Conservation (phyloP, 1,284 basidiomycete genomes). For the Ganoderma sinense region DNA sequence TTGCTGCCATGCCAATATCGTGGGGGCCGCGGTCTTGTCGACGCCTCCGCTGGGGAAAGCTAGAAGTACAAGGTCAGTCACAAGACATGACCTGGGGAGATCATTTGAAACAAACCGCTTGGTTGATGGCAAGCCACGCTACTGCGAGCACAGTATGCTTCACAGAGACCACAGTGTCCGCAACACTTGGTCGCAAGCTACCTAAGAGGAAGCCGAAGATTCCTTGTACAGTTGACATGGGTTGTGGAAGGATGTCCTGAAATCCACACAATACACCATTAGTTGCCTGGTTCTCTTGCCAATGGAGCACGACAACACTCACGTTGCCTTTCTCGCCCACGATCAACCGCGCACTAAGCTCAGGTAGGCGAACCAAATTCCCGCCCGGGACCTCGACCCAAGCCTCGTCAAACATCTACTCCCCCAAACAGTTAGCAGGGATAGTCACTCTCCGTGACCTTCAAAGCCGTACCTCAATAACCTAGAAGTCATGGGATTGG, state of each 20-base stretch:
- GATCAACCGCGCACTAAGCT: slow-evolving; percentile 73
- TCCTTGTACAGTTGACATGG: slow-evolving; percentile 51
- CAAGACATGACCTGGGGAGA: neutral
- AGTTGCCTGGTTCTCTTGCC: no score
- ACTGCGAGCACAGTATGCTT: slow-evolving; percentile 84
- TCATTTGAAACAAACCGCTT: slow-evolving; percentile 61
- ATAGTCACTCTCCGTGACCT: neutral
- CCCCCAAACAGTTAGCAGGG: slow-evolving; percentile 26
- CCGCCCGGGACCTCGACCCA: slow-evolving; percentile 68
- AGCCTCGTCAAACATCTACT: slow-evolving; percentile 88
- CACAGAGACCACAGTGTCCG: slow-evolving; percentile 77
- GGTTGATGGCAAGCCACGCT: slow-evolving; percentile 91
- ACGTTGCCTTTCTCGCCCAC: slow-evolving; percentile 79
- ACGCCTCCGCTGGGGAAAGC: slow-evolving; percentile 65
- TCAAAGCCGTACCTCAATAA: slow-evolving; percentile 52
- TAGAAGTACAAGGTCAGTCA: slow-evolving; percentile 40
- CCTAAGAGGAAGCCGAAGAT: slow-evolving; percentile 56
- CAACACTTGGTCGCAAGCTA: slow-evolving; percentile 48
- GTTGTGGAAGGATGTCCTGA: slow-evolving; percentile 73
- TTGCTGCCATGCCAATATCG: slow-evolving; percentile 80
- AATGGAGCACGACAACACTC: slow-evolving; percentile 32
- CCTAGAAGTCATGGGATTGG: slow-evolving; percentile 42
- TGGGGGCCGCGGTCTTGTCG: slow-evolving; percentile 68
- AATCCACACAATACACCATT: neutral
- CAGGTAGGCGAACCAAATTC: slow-evolving; percentile 73